phyloP scores from a whole-genome alignment of 768 basidiomycete genomes.

The Glaciozyma antarctica region DNA sequence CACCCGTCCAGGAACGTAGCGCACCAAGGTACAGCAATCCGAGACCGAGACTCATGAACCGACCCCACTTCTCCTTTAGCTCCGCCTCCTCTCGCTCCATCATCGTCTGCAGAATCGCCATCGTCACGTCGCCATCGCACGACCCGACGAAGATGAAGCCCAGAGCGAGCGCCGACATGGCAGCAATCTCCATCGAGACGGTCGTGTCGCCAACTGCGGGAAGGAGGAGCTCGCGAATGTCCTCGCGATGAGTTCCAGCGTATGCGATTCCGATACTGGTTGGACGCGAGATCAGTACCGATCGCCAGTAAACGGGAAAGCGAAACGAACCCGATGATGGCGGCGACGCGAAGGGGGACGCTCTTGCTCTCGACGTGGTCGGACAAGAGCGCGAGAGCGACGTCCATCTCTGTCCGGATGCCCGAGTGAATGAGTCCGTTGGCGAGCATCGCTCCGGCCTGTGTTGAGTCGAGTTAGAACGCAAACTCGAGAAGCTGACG shows the following conservation, averaged over 20 bases:
- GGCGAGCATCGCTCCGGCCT: constrained; percentile 88
- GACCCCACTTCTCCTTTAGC: constrained; percentile 85
- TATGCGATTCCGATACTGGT: constrained; percentile 88
- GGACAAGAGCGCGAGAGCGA: constrained; percentile 76
- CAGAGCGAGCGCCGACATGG: constrained; percentile 73
- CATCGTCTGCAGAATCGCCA: constrained; percentile 77
- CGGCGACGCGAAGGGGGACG: constrained; percentile 67
- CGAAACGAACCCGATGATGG: constrained; percentile 58
- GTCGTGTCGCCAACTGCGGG: constrained; percentile 73
- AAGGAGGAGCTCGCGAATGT: constrained; percentile 65
- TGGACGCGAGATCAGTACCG: not conserved
- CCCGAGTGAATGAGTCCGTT: constrained; percentile 84
- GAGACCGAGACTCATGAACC: constrained; percentile 79
- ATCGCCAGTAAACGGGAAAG: not conserved
- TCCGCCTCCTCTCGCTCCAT: constrained; percentile 59
- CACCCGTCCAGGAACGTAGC: constrained; percentile 31
- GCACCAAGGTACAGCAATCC: constrained; percentile 82
- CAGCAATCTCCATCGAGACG: constrained; percentile 77
- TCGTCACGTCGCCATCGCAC: constrained; percentile 83
- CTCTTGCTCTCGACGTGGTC: constrained; percentile 85
- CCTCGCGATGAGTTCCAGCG: constrained; percentile 82
- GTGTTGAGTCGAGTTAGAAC: not conserved
- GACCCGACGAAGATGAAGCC: constrained; percentile 95
- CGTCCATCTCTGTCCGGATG: constrained; percentile 84
- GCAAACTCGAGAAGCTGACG: not conserved